These are phyloP conservation scores for Penicillium arizonense DNA, from an alignment of 495 filamentous ascomycete genomes.

Conservation along the genomic window DNA sequence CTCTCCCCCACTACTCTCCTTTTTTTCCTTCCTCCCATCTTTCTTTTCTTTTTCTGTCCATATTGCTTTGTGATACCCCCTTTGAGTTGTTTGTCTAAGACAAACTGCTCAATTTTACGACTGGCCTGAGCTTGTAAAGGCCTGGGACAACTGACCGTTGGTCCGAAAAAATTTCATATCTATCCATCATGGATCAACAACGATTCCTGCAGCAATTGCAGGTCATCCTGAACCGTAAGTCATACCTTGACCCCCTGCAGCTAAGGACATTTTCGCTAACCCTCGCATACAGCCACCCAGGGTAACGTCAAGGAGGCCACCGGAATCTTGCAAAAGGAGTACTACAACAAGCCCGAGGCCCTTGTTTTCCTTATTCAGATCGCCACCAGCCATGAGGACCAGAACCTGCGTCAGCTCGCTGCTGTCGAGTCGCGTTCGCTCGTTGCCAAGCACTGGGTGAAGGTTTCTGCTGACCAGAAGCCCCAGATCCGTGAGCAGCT, in stretches of 20 bases:
- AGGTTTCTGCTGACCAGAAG: constrained; percentile 64
- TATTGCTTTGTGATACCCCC: constrained; percentile 38
- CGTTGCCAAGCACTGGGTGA: constrained; percentile 82
- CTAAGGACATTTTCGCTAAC: constrained; percentile 5
- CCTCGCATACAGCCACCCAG: constrained; percentile 35
- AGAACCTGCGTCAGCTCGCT: constrained; percentile 79
- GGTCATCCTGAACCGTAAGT: constrained; percentile 73
- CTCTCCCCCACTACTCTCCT: constrained; percentile 17
- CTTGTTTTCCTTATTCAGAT: constrained; percentile 83
- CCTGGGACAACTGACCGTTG: constrained; percentile 20
- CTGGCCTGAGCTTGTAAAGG: constrained; percentile 14
- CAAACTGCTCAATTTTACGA: constrained; percentile 33
- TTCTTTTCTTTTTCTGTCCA: constrained; percentile 25
- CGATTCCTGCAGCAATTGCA: constrained; percentile 71
- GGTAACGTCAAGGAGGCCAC: constrained; percentile 80
- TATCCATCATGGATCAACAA: constrained; percentile 66
- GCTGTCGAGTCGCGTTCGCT: constrained; percentile 82
- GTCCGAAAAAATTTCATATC: not conserved
- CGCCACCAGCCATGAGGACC: constrained; percentile 67
- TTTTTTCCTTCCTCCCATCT: constrained; percentile 19
- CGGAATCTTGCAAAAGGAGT: constrained; percentile 83
- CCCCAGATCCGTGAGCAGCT: constrained; percentile 75
- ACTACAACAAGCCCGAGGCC: constrained; percentile 80
- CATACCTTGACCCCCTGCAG: not conserved
- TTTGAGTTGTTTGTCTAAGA: constrained; percentile 34